Base-by-base conservation (phyloP, 352 stramenopile genomes). In the Globisporangium lucens region DNA sequence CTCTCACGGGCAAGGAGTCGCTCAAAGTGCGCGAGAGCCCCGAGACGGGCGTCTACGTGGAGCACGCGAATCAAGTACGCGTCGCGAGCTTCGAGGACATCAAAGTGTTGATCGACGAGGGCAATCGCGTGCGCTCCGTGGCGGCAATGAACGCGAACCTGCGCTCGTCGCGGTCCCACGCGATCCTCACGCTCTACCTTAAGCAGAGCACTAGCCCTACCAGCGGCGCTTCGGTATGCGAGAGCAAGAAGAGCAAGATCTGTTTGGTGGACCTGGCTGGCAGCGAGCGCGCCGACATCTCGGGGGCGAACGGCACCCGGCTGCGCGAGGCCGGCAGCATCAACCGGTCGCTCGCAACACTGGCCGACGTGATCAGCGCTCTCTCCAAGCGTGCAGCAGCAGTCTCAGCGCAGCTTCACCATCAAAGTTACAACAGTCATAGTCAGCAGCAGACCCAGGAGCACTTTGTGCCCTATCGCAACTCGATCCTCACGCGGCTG, bases 391-490 rank as follows among this genome's bases (percentile, higher is more conserved):
- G 78, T 13, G 58, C 71, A 8, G 47, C 71, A 8, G 47, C 55
- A 17, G 10, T 65, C 13, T n/a, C 35, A 20, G 52, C 60, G 20
- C 55, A 38, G 17, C 10, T 7, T 33, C 47, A 41, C 4, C 56
- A 9, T 8, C 59, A 49, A 17, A 17, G 13, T 20, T 4, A 20
- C 38, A 47, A 20, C 10, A 43, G 36, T 20, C 24, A 24, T 24
- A 4, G 13, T 7, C 41, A 65, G 9, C 70, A 65, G 7, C 51
- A 20, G 6, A 55, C 72, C 6, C 51, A 55, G 10, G 56, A 85
- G 49, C 69, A 68, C 10, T 96, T 91, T 68, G 78, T 97, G 17
- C 91, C 92, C 1, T 98, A 97, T 59, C 82, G 91, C 27, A 97
- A 97, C 68, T 96, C 87, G 15, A 81, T 96, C 22, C 74, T 98